Evolutionary conservation across 371 early-diverging fungal species (phyloP), one percentile per base, ranked within the genome.

Genomic region (Zancudomyces culisetae): DNA sequence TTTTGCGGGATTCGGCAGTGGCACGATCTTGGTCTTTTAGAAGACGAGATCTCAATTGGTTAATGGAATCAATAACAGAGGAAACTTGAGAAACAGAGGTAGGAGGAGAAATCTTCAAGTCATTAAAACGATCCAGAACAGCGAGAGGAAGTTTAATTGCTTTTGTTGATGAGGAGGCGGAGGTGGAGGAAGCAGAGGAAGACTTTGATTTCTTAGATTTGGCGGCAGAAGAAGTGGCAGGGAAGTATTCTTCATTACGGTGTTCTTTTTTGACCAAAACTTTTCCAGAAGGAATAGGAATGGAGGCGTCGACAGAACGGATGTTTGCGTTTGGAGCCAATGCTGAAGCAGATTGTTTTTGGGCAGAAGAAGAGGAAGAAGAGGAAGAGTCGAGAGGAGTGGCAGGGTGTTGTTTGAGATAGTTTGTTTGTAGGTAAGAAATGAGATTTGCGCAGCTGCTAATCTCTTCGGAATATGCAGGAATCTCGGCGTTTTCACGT

Each of bases 391-490:
- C n/a, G n/a, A n/a, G n/a, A n/a, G n/a, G n/a, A n/a, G n/a, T n/a
- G n/a, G n/a, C n/a, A n/a, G n/a, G n/a, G n/a, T n/a, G n/a, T n/a
- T n/a, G n/a, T 60, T 35, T 15, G 40, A 30, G 27, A 24, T 19
- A n/a, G 53, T 57, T 65, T 48, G 63, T 58, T 59, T 72, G 66
- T 56, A 92, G 74, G 62, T 81, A 85, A 42, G 69, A 63, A 59
- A 87, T 71, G 39, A 91, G 70, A 52, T 75, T 76, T 53, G 82
- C 81, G 70, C 89, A 89, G 41, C 71, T 71, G 57, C 69, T 63
- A 56, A 95, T 89, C 63, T 95, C 95, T 55, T 72, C 73, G 52
- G 75, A 70, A 68, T 79, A 92, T 8, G 95, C 93, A 29, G 91
- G 91, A 49, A 85, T 66, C 51, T 87, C 82, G 26, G 92, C 93